phyloP scores from a whole-genome alignment of 805 yeast species.

The Metschnikowia baotianmanensis region DNA sequence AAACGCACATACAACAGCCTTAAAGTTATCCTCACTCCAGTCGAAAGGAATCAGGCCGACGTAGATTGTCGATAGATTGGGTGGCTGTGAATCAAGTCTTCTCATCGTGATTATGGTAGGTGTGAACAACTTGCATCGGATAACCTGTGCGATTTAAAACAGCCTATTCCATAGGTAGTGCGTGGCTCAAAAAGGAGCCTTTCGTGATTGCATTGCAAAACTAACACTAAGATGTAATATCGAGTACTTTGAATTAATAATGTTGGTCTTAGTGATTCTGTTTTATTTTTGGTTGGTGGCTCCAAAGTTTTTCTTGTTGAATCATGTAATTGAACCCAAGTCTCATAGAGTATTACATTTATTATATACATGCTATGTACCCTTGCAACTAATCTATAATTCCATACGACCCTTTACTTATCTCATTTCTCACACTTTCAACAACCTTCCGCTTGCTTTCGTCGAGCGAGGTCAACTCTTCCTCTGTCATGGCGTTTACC shows the following conservation, averaged over 20 bases:
- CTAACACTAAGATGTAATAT: no score
- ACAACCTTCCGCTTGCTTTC: conserved; percentile 21
- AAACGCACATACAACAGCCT: conserved; percentile 65
- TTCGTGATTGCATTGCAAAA: no score
- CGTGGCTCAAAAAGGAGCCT: no score
- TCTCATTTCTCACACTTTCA: conserved; percentile 18
- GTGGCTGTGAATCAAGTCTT: conserved; percentile 10
- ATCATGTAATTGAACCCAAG: no score
- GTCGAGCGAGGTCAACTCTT: conserved; percentile 29
- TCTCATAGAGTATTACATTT: no score
- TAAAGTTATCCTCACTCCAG: conserved; percentile 65
- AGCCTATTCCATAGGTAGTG: neutral
- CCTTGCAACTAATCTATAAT: conserved; percentile 14
- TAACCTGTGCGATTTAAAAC: no score
- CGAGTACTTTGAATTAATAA: neutral
- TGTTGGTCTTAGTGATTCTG: neutral
- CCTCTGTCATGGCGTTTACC: conserved; percentile 28
- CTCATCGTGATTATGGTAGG: conserved; percentile 2
- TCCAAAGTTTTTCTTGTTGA: no score
- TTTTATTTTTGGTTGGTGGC: neutral
- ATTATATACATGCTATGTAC: neutral
- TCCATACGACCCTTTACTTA: conserved; percentile 25
- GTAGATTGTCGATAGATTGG: conserved; percentile 47
- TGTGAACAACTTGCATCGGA: no score
- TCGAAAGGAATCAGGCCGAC: conserved; percentile 66